Conservation (phyloP, 2,329 filamentous ascomycete species). For the Geosmithia flava region DNA sequence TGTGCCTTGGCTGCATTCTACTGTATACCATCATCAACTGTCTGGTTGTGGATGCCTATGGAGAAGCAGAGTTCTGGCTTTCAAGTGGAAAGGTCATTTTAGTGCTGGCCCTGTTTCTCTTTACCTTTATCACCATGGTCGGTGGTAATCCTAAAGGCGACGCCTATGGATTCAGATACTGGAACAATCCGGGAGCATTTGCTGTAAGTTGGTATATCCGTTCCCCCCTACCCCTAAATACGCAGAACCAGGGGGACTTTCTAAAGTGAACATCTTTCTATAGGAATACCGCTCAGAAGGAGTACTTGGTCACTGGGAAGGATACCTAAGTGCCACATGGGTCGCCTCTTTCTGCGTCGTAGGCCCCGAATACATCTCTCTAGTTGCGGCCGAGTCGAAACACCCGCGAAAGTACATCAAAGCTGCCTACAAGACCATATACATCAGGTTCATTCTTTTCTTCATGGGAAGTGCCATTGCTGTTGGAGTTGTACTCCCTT, state of each 20-base stretch:
- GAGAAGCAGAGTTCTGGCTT: slow-evolving; percentile 62
- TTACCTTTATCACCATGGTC: slow-evolving; percentile 68
- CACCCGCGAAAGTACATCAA: slow-evolving; percentile 53
- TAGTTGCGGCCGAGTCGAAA: slow-evolving; percentile 57
- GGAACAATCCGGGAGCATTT: slow-evolving; percentile 32
- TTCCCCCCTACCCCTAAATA: too few species aligned
- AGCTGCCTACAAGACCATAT: slow-evolving; percentile 59
- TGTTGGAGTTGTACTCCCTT: slow-evolving; percentile 54
- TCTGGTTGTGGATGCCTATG: slow-evolving; percentile 53
- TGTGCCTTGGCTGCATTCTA: slow-evolving; percentile 4
- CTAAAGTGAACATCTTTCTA: too few species aligned
- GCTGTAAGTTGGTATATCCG: slow-evolving; percentile 15
- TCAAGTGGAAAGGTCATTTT: slow-evolving; percentile 52
- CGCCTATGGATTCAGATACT: slow-evolving; percentile 59
- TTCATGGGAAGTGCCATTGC: slow-evolving; percentile 57
- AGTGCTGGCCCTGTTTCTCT: slow-evolving; percentile 55
- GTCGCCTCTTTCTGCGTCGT: slow-evolving; percentile 52
- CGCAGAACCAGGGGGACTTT: too few species aligned
- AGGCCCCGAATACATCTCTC: slow-evolving; percentile 55
- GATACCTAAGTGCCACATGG: slow-evolving; percentile 56
- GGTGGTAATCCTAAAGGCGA: slow-evolving; percentile 62
- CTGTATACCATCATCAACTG: slow-evolving; percentile 37
- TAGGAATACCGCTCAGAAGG: slow-evolving; percentile 34
- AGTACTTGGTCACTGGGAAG: slow-evolving; percentile 53
- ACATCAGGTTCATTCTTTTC: slow-evolving; percentile 59